Base-by-base conservation (phyloP, 495 filamentous ascomycete species). In the Penicillium roqueforti region DNA sequence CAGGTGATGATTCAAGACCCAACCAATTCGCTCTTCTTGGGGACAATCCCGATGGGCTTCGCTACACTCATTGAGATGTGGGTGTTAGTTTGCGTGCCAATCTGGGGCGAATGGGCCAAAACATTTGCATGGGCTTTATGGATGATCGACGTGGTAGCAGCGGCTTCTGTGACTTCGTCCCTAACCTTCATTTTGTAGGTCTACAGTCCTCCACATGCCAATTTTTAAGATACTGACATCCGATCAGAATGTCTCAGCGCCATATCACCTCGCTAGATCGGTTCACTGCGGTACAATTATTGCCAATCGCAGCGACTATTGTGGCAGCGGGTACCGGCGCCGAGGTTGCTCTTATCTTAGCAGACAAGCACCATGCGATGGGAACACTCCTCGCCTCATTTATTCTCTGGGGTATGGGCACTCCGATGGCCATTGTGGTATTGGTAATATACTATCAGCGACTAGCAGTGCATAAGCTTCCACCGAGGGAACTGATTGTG, bases 11-110 rank as follows among this genome's bases (percentile, higher is more conserved):
- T 80, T 13, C 70, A 65, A 23, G 71, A 79, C 50, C 77, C 77
- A 0, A 58, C 52, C 10, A 74, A 79, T 38, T 74, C 70, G 3
- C 57, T 77, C 3, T 80, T 79, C 47, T 50, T 80, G 5, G 77
- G 70, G 1, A 77, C 76, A 0, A 53, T 74, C 8, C 77, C 77
- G 2, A 79, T 79, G 71, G 75, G 74, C 1, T 72, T 79, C 28
- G 75, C 77, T 0, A 80, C 77, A 0, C 61, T 80, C n/a, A 69
- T 80, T 34, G 73, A 80, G 53, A 72, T 78, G 68, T 73, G 71
- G 60, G 58, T 71, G 4, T 59, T 72, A 23, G 55, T 74, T 25
- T 79, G 74, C 51, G 76, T 76, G 13, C 76, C 75, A 1, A 47
- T 51, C 6, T 77, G 74, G 75, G 72, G 72, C 1, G 46, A 59